Evolutionary conservation across 2,329 filamentous ascomycete species (phyloP), one percentile per base, ranked within the genome.

Genomic region (Akanthomyces muscarius): DNA sequence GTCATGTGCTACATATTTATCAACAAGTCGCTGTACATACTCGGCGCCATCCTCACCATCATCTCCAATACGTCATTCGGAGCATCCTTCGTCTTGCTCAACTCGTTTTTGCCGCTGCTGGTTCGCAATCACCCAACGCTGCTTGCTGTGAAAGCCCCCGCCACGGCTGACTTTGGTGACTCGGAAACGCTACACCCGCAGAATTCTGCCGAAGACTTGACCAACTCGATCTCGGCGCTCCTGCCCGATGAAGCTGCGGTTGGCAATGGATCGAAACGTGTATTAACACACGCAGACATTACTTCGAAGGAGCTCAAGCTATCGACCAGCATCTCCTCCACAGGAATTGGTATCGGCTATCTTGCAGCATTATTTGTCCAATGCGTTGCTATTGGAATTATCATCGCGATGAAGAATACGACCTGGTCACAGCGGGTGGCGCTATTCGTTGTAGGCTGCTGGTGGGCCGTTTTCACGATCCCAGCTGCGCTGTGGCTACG

Each of bases 31-130:
- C 80, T 91, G 11, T 98, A 97, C 72, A 71, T 97, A 3, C 75
- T 98, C 13, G 94, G 90, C 51, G 91, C 90, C 4, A 67, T 98
- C 2, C 82, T 97, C 64, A 93, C 95, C 36, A 91, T 98, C 67
- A 80, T 98, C 56, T 90, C 93, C 42, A 98, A 98, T 73, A 96
- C 92, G 1, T 94, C 92, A 51, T 96, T 97, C 72, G 95, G 95
- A 25, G 92, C 93, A 18, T 97, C 92, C 0, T 98, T 97, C 74
- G 95, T 99, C 3, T 83, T 99, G 14, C 80, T 99, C 52, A 99
- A 99, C 77, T 97, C 93, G 0, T 99, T 97, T 71, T 80, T 99
- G 50, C 95, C 95, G 0, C 80, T 99, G 10, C 83, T 99, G 11
- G 95, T 98, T 63, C 86, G 94, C 53, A 87, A 96, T 72, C 92